Evolutionary conservation across 129 eudicot genomes (phyloP), one percentile per base, ranked within the genome.

Genomic region (Centaurea solstitialis): DNA sequence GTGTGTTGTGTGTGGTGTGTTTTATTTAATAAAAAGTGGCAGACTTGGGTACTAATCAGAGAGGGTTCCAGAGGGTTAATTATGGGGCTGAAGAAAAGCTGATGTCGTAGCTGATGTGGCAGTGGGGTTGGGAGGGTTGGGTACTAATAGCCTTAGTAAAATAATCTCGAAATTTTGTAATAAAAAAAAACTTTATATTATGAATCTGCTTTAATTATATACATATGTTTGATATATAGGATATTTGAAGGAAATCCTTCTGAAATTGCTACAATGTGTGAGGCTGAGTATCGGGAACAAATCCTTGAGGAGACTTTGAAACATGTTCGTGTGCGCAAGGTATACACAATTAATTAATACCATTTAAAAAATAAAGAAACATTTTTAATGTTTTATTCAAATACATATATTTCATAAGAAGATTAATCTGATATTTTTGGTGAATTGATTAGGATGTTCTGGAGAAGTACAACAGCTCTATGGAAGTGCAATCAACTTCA

Each of bases 281-380:
- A 93, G 74, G 91, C 88, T 21, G 83, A 89, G 86, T 90, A 89
- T 66, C 85, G 94, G 17, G 98, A 93, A 76, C 88, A 87, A 65
- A 35, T 93, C 41, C 88, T 93, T 8, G 92, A 89, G 53, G 94
- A 89, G 62, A 86, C 87, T 21, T 74, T 93, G 28, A 89, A 86
- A 80, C 89, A 84, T 38, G 77, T 91, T 74, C 88, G 90, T 40
- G 12, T 79, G 50, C 88, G 92, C 33, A 93, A 89, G 88, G 98
- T 87, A 79, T 66, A 75, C 38, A 17, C 38, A 17, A 26, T 2
- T 26, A 26, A 41, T 24, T 68, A 28, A n/a, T n/a, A 28, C 20
- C 23, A n/a, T n/a, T n/a, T n/a, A n/a, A n/a, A n/a, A n/a, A n/a
- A n/a, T n/a, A n/a, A n/a, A n/a, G n/a, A n/a, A n/a, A n/a, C 2